These are phyloP conservation scores for Penicillium maclennaniae DNA, from an alignment of 495 filamentous ascomycete genomes.

Conservation along the genomic window DNA sequence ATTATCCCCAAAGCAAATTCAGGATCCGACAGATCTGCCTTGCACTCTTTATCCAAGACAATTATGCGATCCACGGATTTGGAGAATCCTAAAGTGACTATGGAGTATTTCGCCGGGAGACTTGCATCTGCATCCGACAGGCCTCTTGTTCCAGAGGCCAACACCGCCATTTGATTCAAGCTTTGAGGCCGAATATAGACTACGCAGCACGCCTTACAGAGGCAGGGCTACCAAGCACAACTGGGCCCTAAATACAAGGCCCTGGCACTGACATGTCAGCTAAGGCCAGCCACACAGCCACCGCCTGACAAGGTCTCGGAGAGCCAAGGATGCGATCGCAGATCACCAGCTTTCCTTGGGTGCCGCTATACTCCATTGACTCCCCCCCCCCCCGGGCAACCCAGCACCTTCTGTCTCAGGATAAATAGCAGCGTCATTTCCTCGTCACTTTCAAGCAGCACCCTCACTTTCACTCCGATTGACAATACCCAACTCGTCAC, in stretches of 20 bases:
- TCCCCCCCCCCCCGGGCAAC: neutral
- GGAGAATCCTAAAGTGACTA: neutral
- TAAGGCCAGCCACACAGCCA: neutral
- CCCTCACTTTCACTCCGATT: neutral
- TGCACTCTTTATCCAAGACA: slow-evolving; percentile 1
- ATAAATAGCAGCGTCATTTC: slow-evolving; percentile 4
- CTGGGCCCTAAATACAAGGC: too few relatives aligned
- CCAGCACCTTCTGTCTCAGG: neutral
- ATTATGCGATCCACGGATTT: neutral
- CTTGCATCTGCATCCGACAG: neutral
- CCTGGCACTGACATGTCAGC: neutral
- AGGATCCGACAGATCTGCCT: neutral
- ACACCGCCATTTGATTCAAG: too few relatives aligned
- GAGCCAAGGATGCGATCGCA: neutral
- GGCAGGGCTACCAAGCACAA: neutral
- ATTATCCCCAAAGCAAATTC: neutral
- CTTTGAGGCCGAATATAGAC: neutral
- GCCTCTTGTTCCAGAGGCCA: too few relatives aligned
- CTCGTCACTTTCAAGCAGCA: neutral
- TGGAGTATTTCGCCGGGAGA: neutral
- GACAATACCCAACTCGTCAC: neutral
- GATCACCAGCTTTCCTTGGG: neutral
- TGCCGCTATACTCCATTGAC: neutral
- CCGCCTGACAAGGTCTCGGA: neutral
- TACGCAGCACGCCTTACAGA: neutral